Evolutionary conservation across 345 rosid species (phyloP), one percentile per base, ranked within the genome.

Genomic region (Eucalyptus albens): DNA sequence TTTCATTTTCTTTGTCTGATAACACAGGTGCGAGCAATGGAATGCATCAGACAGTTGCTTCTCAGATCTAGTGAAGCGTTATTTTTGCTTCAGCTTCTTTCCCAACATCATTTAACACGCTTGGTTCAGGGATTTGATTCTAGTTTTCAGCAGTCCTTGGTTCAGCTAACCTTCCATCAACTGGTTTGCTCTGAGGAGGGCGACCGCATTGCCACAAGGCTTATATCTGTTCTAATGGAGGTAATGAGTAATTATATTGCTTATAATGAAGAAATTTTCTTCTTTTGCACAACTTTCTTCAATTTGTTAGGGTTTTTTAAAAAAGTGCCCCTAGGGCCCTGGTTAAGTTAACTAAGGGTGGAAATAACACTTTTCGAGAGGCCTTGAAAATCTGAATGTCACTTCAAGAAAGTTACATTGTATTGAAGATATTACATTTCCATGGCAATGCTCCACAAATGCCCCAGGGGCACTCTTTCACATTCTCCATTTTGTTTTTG

Each of bases 61-160:
- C 97, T 96, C 93, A 93, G 99, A 95, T 98, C 99, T 91, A 97
- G 98, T 87, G 99, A 98, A 93, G 99, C 99, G 59, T 93, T 97
- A 83, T 98, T 96, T 95, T 92, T 98, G 93, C 96, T 97, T 89
- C 98, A 95, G 91, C 97, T 98, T 91, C 96, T 96, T 92, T 95
- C 97, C 89, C 98, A 96, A 92, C 98, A 96, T 92, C 98, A 98
- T 89, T 89, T 97, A 77, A 92, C 96, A 89, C 96, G 98, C 80
- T 93, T 97, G 93, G 95, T 96, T 93, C 99, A 98, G 90, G 96
- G 93, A 49, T 95, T 98, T 91, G 99, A 98, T 92, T 91, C 96
- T 89, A 92, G 89, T 92, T 86, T 92, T 88, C 91, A 91, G 91
- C 97, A 94, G 89, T 93, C 95, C 86, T 90, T 96, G 87, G 92